Conservation (phyloP, 176 grass and related monocot genomes). For the Rhipidocladum racemiflorum region DNA sequence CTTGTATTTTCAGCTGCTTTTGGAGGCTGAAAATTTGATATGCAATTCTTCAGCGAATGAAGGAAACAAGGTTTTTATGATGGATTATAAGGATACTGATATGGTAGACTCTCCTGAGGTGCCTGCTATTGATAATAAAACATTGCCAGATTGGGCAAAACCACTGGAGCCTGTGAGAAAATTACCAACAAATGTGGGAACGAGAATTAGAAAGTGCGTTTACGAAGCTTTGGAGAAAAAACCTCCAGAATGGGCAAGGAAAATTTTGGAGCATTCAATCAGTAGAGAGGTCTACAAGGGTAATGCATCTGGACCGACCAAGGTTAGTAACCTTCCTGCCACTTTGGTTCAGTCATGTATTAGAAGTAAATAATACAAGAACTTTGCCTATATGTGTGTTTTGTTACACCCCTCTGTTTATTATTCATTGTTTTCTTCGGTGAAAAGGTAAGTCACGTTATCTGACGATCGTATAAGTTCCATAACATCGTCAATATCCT, state of each 20-base stretch:
- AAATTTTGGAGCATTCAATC: slow-evolving; percentile 92
- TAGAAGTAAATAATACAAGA: not conserved
- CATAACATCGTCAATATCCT: not conserved
- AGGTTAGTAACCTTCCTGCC: slow-evolving; percentile 52
- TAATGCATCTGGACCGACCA: slow-evolving; percentile 95
- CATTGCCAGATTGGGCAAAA: slow-evolving; percentile 86
- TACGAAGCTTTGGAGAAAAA: slow-evolving; percentile 75
- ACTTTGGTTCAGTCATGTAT: not conserved
- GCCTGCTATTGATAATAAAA: slow-evolving; percentile 44
- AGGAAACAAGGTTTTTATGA: slow-evolving; percentile 59
- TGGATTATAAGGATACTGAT: slow-evolving; percentile 72
- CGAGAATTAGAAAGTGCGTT: slow-evolving; percentile 98
- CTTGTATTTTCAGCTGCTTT: slow-evolving; percentile 81
- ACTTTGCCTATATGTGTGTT: not conserved
- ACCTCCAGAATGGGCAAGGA: slow-evolving; percentile 93
- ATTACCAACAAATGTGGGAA: slow-evolving; percentile 98
- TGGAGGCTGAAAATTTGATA: slow-evolving; percentile 79
- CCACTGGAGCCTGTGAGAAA: slow-evolving; percentile 89
- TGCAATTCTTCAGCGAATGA: slow-evolving; percentile 47
- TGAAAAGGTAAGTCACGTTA: not conserved
- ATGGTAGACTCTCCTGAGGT: slow-evolving; percentile 47
- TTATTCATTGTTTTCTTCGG: not conserved
- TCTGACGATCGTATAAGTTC: not conserved
- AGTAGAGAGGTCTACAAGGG: slow-evolving; percentile 98
- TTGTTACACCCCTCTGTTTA: not conserved